A percentile compares a stretch with the other conserved stretches of the same genome.
Evolutionary conservation across 2,329 filamentous ascomycete species (phyloP).

Genomic region (Ceratocystis eucalypticola): DNA sequence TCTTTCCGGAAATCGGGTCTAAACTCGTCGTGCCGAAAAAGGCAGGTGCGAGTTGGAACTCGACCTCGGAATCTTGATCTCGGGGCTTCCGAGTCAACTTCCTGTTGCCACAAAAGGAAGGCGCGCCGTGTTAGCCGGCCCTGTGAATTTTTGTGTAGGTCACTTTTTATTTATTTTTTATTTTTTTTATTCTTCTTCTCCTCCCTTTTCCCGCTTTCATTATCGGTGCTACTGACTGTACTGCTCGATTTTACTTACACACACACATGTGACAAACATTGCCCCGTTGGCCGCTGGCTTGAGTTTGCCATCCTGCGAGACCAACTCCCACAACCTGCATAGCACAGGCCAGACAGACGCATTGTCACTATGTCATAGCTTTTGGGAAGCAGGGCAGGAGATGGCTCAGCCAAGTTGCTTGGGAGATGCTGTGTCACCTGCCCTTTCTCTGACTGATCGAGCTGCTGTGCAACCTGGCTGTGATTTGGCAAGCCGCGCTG

Average conservation of each 20-base stretch:
- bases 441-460: neutral
- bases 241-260: neutral
- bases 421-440: neutral
- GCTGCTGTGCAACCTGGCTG: neutral
- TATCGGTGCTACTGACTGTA: neutral
- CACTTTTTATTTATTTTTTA: neutral
- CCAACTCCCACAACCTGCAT: neutral
- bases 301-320: neutral
- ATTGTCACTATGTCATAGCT: neutral
- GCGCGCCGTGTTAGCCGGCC: neutral
- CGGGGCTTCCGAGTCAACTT: neutral
- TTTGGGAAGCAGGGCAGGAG: neutral
- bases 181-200: neutral
- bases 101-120: neutral
- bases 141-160: neutral
- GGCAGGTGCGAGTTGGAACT: neutral
- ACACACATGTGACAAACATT: neutral
- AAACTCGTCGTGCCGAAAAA: neutral
- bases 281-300: neutral
- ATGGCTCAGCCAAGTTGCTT: neutral
- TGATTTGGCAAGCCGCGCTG: slow-evolving; percentile 25
- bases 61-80: neutral
- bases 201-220: neutral
- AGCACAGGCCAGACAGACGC: neutral
- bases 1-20: neutral